Conservation (phyloP, 805 yeast species). For the Huiozyma sinensis region DNA sequence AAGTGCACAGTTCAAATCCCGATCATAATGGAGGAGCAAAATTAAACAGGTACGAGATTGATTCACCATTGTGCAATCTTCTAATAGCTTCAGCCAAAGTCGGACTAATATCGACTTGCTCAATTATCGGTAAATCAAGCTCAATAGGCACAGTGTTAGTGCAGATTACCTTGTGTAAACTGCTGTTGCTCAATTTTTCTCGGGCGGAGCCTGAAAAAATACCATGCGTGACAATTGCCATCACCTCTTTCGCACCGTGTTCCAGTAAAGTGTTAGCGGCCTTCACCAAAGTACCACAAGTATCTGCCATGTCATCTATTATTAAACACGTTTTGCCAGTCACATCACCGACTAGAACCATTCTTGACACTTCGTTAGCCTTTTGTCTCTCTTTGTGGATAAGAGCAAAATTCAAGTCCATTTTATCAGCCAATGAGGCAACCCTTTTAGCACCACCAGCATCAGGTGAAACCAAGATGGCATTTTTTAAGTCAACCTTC, state of each 20-base stretch:
- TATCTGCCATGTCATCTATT: conserved; percentile 97
- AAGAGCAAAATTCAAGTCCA: conserved; percentile 87
- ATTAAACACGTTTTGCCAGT: conserved; percentile 69
- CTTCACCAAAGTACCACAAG: conserved; percentile 92
- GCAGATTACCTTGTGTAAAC: conserved; percentile 67
- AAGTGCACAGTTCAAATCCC: neutral
- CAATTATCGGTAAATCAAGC: conserved; percentile 55
- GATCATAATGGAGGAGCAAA: conserved; percentile 24
- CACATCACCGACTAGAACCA: conserved; percentile 96
- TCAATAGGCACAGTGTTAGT: conserved; percentile 88
- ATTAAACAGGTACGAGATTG: conserved; percentile 65
- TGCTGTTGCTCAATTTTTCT: conserved; percentile 55
- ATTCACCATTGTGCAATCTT: conserved; percentile 92
- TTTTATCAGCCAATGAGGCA: conserved; percentile 83
- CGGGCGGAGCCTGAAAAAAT: conserved; percentile 81
- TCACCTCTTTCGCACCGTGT: conserved; percentile 73
- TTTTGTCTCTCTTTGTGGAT: conserved; percentile 93
- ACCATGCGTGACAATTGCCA: conserved; percentile 94
- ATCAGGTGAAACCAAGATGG: conserved; percentile 89
- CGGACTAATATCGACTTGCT: conserved; percentile 74
- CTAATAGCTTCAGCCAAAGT: conserved; percentile 89
- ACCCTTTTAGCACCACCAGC: conserved; percentile 99
- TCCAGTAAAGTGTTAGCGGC: conserved; percentile 81
- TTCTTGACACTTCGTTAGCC: conserved; percentile 88
- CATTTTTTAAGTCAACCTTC: conserved; percentile 41